Conservation (phyloP, 345 rosid species). For the Eucalyptus sideroxylon region DNA sequence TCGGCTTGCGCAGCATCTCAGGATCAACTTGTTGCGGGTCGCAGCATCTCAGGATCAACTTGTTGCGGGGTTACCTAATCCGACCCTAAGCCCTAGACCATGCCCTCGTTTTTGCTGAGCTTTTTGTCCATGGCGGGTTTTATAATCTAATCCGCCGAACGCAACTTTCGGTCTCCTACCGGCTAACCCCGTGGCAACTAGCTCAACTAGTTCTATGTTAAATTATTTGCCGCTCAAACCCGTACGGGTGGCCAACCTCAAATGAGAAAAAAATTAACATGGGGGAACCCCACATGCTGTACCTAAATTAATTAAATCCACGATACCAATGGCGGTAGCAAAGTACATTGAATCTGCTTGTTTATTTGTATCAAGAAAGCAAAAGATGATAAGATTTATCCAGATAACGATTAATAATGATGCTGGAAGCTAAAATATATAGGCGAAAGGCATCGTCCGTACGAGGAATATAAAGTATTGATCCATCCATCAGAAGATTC, state of each 20-base stretch:
- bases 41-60: not conserved
- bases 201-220: not conserved
- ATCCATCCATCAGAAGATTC: not conserved
- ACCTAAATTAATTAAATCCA: not conserved
- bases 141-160: not conserved
- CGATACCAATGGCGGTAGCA: not conserved
- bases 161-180: not conserved
- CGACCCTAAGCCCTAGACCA: not conserved
- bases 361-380: not conserved
- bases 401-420: not conserved
- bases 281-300: not conserved
- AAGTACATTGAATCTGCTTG: not conserved
- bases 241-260: not conserved
- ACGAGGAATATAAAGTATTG: not conserved
- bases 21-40: not conserved
- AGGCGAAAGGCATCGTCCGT: not conserved
- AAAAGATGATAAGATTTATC: not conserved
- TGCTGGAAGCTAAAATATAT: not conserved
- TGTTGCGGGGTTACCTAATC: not conserved
- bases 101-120: not conserved
- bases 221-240: not conserved
- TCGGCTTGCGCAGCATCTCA: not conserved
- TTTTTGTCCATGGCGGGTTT: not conserved
- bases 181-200: not conserved
- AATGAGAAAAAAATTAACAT: not conserved